Base-by-base conservation (phyloP, 169 alveolate species). In the Amoebophrya sp. region DNA sequence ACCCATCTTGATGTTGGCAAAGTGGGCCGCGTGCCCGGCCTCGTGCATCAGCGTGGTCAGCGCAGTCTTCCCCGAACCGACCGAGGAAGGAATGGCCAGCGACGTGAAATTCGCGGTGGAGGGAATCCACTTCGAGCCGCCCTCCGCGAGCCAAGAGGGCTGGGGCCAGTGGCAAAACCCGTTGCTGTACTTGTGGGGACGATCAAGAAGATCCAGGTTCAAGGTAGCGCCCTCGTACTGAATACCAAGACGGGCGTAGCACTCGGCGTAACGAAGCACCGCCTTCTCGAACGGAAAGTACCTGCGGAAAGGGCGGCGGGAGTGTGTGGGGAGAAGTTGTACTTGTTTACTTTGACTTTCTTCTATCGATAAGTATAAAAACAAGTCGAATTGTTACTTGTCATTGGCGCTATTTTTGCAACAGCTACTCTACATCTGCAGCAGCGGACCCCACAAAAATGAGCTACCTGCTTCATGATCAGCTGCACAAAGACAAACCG, bases 81-180 rank as follows among this genome's bases (percentile, higher is more conserved):
- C 41, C 16, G 7, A 0, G 23, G n/a, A 4, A 39, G 88, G 88
- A 20, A n/a, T 29, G 41, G 88, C 88, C 18, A 69, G 88, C 7
- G 88, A 69, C 18, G 88, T 69, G n/a, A 69, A 69, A 20, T 69
- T 69, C 39, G 88, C 88, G 39, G n/a, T 40, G 40, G 38, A 1
- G 20, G 88, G 88, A 4, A n/a, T 4, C 88, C 88, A 69, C 41
- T 4, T 1, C 4, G n/a, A 13, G 39, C 87, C 87, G 34, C n/a
- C 88, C 38, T 20, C 88, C 4, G n/a, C 13, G 15, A n/a, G 41
- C 88, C 88, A 69, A 0, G 88, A 39, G 7, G 88, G 88, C 88
- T 69, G 88, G 41, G 88, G 88, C 88, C 88, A 69, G 88, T 69
- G 88, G 88, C 88, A 69, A 16, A 69, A 69, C 29, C 88, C 88